These are phyloP conservation scores for Tetrapyrgos nigripes DNA, from an alignment of 1,284 basidiomycete genomes.

Conservation along the genomic window DNA sequence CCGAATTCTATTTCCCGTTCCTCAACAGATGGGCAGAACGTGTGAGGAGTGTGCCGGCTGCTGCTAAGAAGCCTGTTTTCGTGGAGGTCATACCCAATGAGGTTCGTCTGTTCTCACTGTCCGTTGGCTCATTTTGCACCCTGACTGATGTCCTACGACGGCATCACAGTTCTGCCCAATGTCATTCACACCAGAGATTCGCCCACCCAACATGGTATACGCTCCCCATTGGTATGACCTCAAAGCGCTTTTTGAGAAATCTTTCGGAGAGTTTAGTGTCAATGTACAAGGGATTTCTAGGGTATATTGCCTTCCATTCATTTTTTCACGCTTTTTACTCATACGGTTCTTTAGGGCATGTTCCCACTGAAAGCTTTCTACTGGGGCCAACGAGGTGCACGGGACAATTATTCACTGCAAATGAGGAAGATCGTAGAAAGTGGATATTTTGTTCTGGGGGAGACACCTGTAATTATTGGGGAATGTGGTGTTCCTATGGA, in stretches of 20 bases:
- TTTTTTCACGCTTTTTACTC: constrained; percentile 2
- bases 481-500: constrained; percentile 96
- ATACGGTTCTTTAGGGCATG: constrained; percentile 68
- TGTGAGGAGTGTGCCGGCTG: constrained; percentile 54
- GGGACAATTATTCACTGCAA: constrained; percentile 84
- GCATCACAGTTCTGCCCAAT: constrained; percentile 73
- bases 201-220: constrained; percentile 81
- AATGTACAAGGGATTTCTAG: constrained; percentile 90
- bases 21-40: constrained; percentile 73
- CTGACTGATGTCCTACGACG: background rate
- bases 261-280: constrained; percentile 82
- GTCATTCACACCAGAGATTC: constrained; percentile 72
- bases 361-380: constrained; percentile 83
- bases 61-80: constrained; percentile 73
- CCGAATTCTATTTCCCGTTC: constrained; percentile 88
- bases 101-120: constrained; percentile 47
- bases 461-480: constrained; percentile 84
- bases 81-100: constrained; percentile 92
- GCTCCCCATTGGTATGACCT: constrained; percentile 96
- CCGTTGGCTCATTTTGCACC: background rate
- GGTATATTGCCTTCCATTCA: constrained; percentile 48
- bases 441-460: constrained; percentile 72
- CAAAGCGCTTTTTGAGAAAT: constrained; percentile 83
- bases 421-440: constrained; percentile 80
- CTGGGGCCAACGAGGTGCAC: constrained; percentile 83